Evolutionary conservation across 768 basidiomycete genomes (phyloP).

Genomic region (Melanogaster broomeanus): DNA sequence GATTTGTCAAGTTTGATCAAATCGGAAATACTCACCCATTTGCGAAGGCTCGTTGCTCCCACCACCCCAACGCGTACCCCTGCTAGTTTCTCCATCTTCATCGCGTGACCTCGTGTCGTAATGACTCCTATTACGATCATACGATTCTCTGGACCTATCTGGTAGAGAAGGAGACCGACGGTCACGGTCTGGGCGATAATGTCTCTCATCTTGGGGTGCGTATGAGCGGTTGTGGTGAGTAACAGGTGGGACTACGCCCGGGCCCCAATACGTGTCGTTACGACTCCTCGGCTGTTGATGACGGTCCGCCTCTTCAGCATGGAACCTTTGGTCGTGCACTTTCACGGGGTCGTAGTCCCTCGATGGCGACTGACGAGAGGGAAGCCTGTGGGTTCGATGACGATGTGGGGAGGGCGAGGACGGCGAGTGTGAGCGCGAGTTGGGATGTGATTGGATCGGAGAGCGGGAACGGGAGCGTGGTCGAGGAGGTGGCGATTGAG

Average conservation of each 20-base stretch:
- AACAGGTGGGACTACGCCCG: conserved; percentile 11
- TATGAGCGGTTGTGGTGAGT: conserved; percentile 1
- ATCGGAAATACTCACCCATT: conserved; percentile 7
- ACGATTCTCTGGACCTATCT: conserved; percentile 15
- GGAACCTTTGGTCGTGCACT: no score
- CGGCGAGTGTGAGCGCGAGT: conserved; percentile 39
- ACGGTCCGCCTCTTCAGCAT: conserved; percentile 37
- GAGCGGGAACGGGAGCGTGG: conserved; percentile 21
- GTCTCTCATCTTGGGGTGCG: conserved; percentile 7
- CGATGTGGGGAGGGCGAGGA: conserved; percentile 37
- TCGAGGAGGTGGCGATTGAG: conserved; percentile 19
- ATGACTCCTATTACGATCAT: conserved; percentile 8
- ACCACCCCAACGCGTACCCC: conserved; percentile 5
- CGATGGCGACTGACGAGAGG: conserved; percentile 40
- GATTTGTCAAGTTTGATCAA: neutral
- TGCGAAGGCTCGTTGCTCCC: conserved; percentile 5
- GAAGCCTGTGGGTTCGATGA: conserved; percentile 32
- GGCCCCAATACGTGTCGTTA: conserved; percentile 15
- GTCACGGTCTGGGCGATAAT: conserved; percentile 12
- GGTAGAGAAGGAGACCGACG: conserved; percentile 3
- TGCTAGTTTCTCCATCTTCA: conserved; percentile 3
- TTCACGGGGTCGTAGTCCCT: conserved; percentile 37
- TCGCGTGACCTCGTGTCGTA: conserved; percentile 5
- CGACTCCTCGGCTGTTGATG: conserved; percentile 38
- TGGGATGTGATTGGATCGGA: conserved; percentile 24